These are phyloP conservation scores for Colletotrichum magnum DNA, from an alignment of 2,329 filamentous ascomycete species.

Conservation along the genomic window DNA sequence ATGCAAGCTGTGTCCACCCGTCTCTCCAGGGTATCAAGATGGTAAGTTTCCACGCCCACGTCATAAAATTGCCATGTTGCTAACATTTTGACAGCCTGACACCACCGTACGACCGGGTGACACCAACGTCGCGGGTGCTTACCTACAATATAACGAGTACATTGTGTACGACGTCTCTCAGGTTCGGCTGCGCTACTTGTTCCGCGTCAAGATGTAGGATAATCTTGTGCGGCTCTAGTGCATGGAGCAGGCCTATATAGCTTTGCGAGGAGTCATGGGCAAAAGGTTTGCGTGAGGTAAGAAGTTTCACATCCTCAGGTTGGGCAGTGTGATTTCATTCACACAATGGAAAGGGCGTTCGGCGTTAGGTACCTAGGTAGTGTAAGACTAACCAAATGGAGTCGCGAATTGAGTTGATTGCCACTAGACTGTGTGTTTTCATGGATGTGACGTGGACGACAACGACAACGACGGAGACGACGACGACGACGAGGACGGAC, in stretches of 20 bases:
- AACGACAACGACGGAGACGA: too few species aligned
- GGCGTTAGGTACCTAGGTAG: neutral
- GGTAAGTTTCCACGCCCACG: conserved; percentile 60
- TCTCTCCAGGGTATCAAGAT: conserved; percentile 79
- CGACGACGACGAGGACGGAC: too few species aligned
- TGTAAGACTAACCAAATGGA: neutral
- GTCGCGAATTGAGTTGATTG: neutral
- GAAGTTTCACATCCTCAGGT: neutral
- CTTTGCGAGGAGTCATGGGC: neutral
- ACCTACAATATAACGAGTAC: conserved; percentile 79
- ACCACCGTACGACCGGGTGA: conserved; percentile 58
- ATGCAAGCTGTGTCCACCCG: conserved; percentile 76
- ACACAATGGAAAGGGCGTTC: neutral
- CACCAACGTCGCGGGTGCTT: conserved; percentile 61
- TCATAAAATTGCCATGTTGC: neutral
- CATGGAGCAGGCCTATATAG: neutral
- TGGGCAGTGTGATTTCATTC: neutral
- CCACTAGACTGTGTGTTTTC: too few species aligned
- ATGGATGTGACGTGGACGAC: too few species aligned
- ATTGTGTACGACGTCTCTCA: conserved; percentile 80
- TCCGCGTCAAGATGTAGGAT: conserved; percentile 69
- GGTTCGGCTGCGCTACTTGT: conserved; percentile 78
- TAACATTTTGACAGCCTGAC: conserved; percentile 61
- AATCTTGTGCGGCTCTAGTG: neutral
- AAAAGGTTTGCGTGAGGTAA: neutral